Percentiles rank a stretch among this genome's conserved stretches.
Conservation (phyloP, 257 asterid genomes). For the Jaltomata sinuosa region DNA sequence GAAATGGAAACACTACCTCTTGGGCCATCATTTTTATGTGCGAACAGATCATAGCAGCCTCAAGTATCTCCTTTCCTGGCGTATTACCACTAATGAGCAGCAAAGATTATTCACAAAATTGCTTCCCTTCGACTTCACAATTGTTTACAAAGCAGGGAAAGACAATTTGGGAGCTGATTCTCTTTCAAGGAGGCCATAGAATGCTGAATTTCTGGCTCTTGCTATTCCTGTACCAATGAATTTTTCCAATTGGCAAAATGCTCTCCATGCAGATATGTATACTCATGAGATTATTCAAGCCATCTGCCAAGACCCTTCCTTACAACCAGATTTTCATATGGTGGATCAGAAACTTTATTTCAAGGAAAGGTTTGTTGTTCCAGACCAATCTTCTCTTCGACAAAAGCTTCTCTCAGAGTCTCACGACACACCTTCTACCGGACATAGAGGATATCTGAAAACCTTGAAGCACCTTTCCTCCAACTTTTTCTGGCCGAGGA, state of each 20-base stretch:
- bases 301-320: neutral
- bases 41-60: neutral
- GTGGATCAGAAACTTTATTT: neutral
- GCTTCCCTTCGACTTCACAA: neutral
- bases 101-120: neutral
- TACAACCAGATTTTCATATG: neutral
- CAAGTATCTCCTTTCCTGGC: neutral
- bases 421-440: neutral
- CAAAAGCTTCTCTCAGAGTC: neutral
- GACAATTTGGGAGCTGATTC: neutral
- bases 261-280: neutral
- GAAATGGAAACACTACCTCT: neutral
- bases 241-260: neutral
- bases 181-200: neutral
- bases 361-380: neutral
- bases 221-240: neutral
- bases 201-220: neutral
- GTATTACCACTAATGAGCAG: neutral
- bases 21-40: neutral
- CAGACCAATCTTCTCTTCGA: neutral
- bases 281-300: neutral
- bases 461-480: neutral
- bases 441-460: neutral
- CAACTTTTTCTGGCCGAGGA: neutral
- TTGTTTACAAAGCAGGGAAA: neutral